Evolutionary conservation across 2,329 filamentous ascomycete species (phyloP).

Genomic region (Elsinoe australis): DNA sequence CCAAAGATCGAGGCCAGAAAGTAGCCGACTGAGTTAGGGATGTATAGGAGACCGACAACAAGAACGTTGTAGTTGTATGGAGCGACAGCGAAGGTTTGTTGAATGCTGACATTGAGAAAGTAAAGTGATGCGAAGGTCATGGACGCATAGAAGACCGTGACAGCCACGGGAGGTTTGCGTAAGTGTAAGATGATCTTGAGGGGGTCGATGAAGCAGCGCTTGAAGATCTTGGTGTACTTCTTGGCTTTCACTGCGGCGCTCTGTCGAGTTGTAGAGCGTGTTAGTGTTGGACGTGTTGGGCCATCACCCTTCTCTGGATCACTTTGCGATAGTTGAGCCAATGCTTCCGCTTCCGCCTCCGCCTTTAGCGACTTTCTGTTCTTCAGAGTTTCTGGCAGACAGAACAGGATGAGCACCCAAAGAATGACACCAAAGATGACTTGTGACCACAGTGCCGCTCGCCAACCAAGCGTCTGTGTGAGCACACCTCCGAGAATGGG

Average conservation of each 20-base stretch:
- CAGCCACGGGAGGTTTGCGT: conserved; percentile 63
- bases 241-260: conserved; percentile 53
- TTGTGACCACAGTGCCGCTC: conserved; percentile 70
- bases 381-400: conserved; percentile 56
- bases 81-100: conserved; percentile 56
- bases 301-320: conserved; percentile 23
- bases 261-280: conserved; percentile 53
- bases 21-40: conserved; percentile 70
- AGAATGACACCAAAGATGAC: conserved; percentile 59
- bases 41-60: conserved; percentile 66
- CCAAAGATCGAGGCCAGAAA: conserved; percentile 60
- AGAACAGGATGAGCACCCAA: conserved; percentile 50
- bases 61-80: conserved; percentile 64
- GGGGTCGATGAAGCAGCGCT: conserved; percentile 62
- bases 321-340: conserved; percentile 22
- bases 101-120: conserved; percentile 68
- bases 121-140: conserved; percentile 71
- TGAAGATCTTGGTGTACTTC: conserved; percentile 46
- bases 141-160: conserved; percentile 66
- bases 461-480: conserved; percentile 63
- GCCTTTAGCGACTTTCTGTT: conserved; percentile 26
- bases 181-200: conserved; percentile 63
- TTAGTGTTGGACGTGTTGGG: conserved; percentile 22
- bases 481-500: conserved; percentile 71
- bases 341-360: conserved; percentile 27